Evolutionary conservation across 2,329 filamentous ascomycete species (phyloP).

Genomic region (Bipolaris bicolor): DNA sequence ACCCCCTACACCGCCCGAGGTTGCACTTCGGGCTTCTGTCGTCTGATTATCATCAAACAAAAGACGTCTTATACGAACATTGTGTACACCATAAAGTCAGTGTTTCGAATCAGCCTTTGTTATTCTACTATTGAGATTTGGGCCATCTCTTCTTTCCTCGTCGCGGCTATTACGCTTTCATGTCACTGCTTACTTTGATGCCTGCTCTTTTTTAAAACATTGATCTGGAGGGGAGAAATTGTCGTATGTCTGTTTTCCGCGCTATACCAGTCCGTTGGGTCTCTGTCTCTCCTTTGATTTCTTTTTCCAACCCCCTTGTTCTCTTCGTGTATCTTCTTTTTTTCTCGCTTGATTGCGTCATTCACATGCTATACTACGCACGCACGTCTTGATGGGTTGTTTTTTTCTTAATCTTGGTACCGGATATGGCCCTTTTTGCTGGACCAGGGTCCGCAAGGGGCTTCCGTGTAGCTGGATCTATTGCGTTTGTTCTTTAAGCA

Average conservation of each 20-base stretch:
- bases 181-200: constrained; percentile 6
- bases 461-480: neutral
- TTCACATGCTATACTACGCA: neutral
- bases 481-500: neutral
- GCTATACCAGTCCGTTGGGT: constrained; percentile 11
- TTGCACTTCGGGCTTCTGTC: constrained; percentile 4
- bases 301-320: neutral
- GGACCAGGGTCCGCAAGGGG: neutral
- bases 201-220: neutral
- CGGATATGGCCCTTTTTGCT: neutral
- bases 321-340: constrained; percentile 9
- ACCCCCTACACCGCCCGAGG: constrained; percentile 16
- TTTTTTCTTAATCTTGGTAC: neutral
- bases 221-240: neutral
- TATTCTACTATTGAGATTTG: neutral
- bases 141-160: neutral
- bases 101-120: neutral
- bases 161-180: constrained; percentile 5
- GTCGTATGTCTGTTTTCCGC: constrained; percentile 2
- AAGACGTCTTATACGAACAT: neutral
- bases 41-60: neutral
- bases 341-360: neutral
- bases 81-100: neutral
- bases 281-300: neutral
- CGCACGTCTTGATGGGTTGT: neutral